Percentiles rank a stretch among this genome's conserved stretches.
These are phyloP conservation scores for Malassezia obtusa DNA, from an alignment of 1,284 basidiomycete genomes.

Conservation along the genomic window DNA sequence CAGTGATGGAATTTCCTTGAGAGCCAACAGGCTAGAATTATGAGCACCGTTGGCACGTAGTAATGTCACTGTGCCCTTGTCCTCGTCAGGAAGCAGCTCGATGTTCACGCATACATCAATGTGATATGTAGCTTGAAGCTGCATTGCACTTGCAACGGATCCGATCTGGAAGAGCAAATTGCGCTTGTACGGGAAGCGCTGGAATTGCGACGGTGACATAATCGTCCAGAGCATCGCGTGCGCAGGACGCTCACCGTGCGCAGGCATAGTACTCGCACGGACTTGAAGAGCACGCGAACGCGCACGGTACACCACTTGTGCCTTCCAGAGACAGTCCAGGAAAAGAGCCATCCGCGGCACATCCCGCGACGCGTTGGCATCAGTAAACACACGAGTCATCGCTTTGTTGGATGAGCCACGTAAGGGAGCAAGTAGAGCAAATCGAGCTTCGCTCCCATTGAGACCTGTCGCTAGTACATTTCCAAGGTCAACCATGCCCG, in stretches of 20 bases:
- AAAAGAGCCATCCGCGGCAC: conserved; percentile 24
- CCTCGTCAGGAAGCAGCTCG: neutral
- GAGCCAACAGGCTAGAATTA: neutral
- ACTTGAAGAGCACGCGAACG: conserved; percentile 23
- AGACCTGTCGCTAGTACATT: conserved; percentile 1
- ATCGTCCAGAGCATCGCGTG: conserved; percentile 11
- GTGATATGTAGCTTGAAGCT: neutral
- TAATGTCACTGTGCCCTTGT: neutral
- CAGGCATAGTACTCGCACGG: conserved; percentile 22
- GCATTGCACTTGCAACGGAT: neutral
- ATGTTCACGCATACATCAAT: neutral
- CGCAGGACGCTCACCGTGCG: neutral
- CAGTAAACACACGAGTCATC: conserved; percentile 64
- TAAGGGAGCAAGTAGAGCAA: neutral
- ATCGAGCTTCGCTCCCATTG: neutral
- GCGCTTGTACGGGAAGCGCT: conserved; percentile 3
- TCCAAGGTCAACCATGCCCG: conserved; percentile 4
- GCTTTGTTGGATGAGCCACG: conserved; percentile 59
- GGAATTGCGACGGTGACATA: conserved; percentile 9
- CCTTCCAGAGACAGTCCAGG: conserved; percentile 41
- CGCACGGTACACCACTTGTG: conserved; percentile 39
- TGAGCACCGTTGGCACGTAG: neutral
- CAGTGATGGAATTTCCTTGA: neutral
- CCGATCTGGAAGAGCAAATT: neutral
- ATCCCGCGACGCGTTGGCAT: conserved; percentile 51